Evolutionary conservation across 164 flowering plant genomes (phyloP).

Genomic region (Santalum album): DNA sequence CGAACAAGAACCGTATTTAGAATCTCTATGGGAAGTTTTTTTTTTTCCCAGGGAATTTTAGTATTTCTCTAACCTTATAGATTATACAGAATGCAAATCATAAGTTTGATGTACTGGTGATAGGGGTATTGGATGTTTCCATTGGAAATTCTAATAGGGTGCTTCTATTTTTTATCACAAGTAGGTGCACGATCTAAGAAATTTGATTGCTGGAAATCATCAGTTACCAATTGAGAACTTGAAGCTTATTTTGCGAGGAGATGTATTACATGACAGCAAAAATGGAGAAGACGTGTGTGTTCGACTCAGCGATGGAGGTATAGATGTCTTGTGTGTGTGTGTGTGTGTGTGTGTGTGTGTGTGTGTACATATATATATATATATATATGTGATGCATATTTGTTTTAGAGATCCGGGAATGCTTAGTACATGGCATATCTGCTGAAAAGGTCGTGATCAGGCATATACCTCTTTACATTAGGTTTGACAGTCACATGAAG

Average conservation of each 20-base stretch:
- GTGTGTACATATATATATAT: too few relatives aligned
- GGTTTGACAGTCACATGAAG: not conserved
- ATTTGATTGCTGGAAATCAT: conserved; percentile 39
- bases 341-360: too few relatives aligned
- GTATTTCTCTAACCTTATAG: too few relatives aligned
- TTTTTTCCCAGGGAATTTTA: too few relatives aligned
- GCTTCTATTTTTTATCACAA: not conserved
- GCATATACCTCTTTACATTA: not conserved
- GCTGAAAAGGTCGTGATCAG: not conserved
- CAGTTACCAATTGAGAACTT: conserved; percentile 44
- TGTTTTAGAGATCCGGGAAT: too few relatives aligned
- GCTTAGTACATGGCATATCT: too few relatives aligned
- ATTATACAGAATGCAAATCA: too few relatives aligned
- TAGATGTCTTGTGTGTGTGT: not conserved
- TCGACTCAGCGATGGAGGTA: conserved; percentile 64
- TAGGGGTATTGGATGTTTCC: too few relatives aligned
- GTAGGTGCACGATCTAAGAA: conserved; percentile 69
- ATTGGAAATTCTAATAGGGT: not conserved
- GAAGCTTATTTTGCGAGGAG: conserved; percentile 67
- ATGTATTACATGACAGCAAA: conserved; percentile 43
- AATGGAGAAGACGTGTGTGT: conserved; percentile 42
- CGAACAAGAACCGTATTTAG: too few relatives aligned
- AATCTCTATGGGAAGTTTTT: too few relatives aligned
- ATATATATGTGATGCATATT: too few relatives aligned
- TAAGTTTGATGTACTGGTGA: too few relatives aligned